Evolutionary conservation across 768 basidiomycete genomes (phyloP), one percentile per base, ranked within the genome.

Genomic region (Gautieria morchelliformis): DNA sequence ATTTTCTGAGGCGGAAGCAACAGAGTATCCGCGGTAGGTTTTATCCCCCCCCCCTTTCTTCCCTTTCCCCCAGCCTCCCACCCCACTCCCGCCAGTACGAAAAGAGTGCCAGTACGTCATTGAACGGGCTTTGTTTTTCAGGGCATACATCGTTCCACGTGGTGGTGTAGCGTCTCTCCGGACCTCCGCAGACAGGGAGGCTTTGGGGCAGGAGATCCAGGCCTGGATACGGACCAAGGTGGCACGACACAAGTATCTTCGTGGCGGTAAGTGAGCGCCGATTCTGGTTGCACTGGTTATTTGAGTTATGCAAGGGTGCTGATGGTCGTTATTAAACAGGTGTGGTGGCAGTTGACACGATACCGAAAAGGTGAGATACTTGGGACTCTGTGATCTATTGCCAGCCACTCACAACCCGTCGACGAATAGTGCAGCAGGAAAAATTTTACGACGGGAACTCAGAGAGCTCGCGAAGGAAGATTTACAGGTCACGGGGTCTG

Each of bases 391-490:
- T 12, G 22, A 22, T 3, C 7, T 37, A 35, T 12, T 45, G 7
- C 19, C 4, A 37, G 17, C 48, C 17, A 30, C 27, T 55, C 48
- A 40, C 7, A 27, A 22, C 22, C 48, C 11, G 17, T 39, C 27
- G 24, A 12, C 22, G n/a, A n/a, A 22, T 44, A 57, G 89, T 63
- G 83, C 90, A 33, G 80, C 89, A 53, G 93, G 93, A 3, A 94
- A 95, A 70, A 96, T 96, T 64, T 69, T 94, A 32, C 77, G 91
- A 46, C 78, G 87, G 27, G 80, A 91, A 61, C 72, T 94, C 45
- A 77, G 89, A 12, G 87, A 84, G 4, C 69, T 74, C 47, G 87
- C 84, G 0, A 83, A 82, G 65, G 68, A 72, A 45, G 87, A 89
- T 56, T 42, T 63, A 44, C 42, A 44, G 14, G 42, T 22, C n/a